Conservation (phyloP, 73 alveolate species). For the Tetrahymena malaccensis region DNA sequence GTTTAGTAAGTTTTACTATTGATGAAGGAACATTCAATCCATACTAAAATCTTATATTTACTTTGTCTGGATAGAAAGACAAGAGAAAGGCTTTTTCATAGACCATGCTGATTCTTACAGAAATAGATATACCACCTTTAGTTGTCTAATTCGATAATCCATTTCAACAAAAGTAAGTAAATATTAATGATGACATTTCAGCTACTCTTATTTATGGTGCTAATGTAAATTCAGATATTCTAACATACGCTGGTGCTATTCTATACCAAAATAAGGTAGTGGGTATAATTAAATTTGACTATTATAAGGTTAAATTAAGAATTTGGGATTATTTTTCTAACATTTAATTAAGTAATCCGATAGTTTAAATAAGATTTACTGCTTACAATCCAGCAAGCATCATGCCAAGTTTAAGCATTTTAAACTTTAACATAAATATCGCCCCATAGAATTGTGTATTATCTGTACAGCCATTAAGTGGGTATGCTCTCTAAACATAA, state of each 20-base stretch:
- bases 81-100: not conserved
- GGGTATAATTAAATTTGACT: not conserved
- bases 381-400: not conserved
- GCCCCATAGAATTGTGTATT: not conserved
- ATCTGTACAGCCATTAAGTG: too few relatives aligned
- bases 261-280: not conserved
- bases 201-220: too few relatives aligned
- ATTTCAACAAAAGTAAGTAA: too few relatives aligned
- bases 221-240: too few relatives aligned
- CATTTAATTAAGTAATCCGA: too few relatives aligned
- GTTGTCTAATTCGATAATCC: not conserved
- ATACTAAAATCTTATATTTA: not conserved
- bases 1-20: not conserved
- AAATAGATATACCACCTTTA: not conserved
- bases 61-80: not conserved
- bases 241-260: not conserved
- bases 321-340: not conserved
- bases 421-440: not conserved
- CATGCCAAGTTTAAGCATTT: not conserved
- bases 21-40: not conserved
- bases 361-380: not conserved
- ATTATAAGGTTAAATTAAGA: too few relatives aligned
- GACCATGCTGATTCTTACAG: not conserved
- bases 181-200: too few relatives aligned
- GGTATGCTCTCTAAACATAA: too few relatives aligned